Base-by-base conservation (phyloP, 192 early-diverging fungal genomes). In the Chytriomyces sp. region DNA sequence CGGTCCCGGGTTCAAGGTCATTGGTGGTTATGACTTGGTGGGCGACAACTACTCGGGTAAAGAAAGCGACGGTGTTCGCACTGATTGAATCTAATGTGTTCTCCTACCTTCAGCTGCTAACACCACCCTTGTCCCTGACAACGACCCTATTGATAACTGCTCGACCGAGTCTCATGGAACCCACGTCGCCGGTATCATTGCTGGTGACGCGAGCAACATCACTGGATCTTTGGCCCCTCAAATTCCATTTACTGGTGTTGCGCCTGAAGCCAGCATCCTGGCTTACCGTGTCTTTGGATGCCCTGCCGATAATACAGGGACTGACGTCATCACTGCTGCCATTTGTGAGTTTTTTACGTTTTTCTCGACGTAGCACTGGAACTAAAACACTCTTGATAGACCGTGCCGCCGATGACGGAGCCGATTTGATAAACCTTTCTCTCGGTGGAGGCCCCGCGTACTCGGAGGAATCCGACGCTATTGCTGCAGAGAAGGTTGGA, bases 341-440 rank as follows among this genome's bases (percentile, higher is more conserved):
- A 76, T 98, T 75, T 80, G n/a, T n/a, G n/a, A n/a, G n/a, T n/a
- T n/a, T n/a, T n/a, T n/a, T n/a, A n/a, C n/a, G n/a, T n/a, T n/a
- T n/a, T n/a, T n/a, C n/a, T n/a, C n/a, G n/a, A n/a, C n/a, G n/a
- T n/a, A n/a, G n/a, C n/a, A n/a, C n/a, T n/a, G n/a, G n/a, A n/a
- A n/a, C n/a, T n/a, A n/a, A n/a, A n/a, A n/a, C n/a, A n/a, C n/a
- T n/a, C n/a, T n/a, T n/a, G n/a, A n/a, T n/a, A n/a, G n/a, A 89
- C 72, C 72, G 74, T 5, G 95, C 94, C 6, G 81, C 85, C 55
- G 72, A 70, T 3, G 92, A 93, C 59, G 81, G 87, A 0, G 84
- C 91, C 77, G 85, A 98, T 66, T 74, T 98, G 49, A 91, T 98
- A 75, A 94, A 91, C 81, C 82, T 96, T 64, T 92, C 90, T 59